These are phyloP conservation scores for Rhododendron vialii DNA, from an alignment of 148 eudicot species.

Conservation along the genomic window DNA sequence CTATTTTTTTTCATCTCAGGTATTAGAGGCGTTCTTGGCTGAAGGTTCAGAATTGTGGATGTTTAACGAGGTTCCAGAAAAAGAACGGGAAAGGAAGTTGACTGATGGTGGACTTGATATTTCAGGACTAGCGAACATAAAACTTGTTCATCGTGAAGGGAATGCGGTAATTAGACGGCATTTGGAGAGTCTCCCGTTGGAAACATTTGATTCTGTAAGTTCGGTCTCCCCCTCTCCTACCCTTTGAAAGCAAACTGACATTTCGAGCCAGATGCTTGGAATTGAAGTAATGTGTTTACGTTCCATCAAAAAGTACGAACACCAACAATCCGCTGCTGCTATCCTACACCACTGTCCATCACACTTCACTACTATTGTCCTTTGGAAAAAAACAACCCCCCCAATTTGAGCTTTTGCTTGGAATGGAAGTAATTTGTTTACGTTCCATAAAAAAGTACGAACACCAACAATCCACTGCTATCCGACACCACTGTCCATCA, in stretches of 20 bases:
- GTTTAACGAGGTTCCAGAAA: constrained; percentile 83
- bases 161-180: constrained; percentile 87
- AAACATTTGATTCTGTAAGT: constrained; percentile 96
- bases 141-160: constrained; percentile 85
- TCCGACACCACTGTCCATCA: background rate
- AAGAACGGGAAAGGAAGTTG: constrained; percentile 73
- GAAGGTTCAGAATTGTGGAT: constrained; percentile 89
- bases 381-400: background rate
- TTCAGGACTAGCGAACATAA: constrained; percentile 56
- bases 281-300: background rate
- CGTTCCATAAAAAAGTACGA: background rate
- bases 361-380: background rate
- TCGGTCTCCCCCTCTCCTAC: background rate
- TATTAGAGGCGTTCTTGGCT: constrained; percentile 79
- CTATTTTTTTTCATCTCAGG: constrained; percentile 31
- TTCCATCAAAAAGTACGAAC: background rate
- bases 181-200: constrained; percentile 73
- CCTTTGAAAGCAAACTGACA: background rate
- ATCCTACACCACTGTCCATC: background rate
- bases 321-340: background rate
- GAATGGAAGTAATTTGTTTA: background rate
- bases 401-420: background rate
- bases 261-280: background rate
- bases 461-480: background rate
- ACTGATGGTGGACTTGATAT: constrained; percentile 88